Conservation (phyloP, 164 flowering plant species). For the Magnolia kwangsiensis region DNA sequence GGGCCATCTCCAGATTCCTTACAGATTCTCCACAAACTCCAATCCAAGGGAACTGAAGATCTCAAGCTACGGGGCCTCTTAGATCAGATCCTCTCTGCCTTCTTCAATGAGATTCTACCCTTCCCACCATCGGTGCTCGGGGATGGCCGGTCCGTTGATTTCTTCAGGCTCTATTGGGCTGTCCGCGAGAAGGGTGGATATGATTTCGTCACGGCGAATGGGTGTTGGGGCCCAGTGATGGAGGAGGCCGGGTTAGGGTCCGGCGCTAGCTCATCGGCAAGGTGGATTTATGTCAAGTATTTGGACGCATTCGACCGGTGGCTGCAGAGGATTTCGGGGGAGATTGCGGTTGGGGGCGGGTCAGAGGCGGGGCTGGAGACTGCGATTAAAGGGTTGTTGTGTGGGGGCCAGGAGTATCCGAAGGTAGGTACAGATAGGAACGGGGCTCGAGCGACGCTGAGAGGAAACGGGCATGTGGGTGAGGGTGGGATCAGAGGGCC, state of each 20-base stretch:
- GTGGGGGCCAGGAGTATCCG: conserved; percentile 1
- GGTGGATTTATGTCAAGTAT: conserved; percentile 57
- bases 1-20: conserved; percentile 27
- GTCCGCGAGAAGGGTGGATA: conserved; percentile 62
- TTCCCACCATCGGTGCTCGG: conserved; percentile 57
- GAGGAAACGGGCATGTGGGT: background rate
- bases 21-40: conserved; percentile 20
- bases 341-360: conserved; percentile 7
- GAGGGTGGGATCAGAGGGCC: background rate
- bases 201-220: conserved; percentile 28
- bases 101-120: conserved; percentile 26
- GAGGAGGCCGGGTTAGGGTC: conserved; percentile 43
- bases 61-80: conserved; percentile 30
- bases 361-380: conserved; percentile 28
- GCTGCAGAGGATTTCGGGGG: conserved; percentile 26
- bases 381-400: conserved; percentile 27
- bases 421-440: too few species aligned
- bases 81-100: conserved; percentile 20
- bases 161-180: conserved; percentile 44
- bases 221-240: conserved; percentile 47
- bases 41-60: conserved; percentile 18
- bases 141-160: conserved; percentile 51
- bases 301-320: conserved; percentile 41
- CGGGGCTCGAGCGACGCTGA: background rate
- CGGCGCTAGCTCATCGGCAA: conserved; percentile 27